Conservation (phyloP, 495 filamentous ascomycete species). For the Monascus purpureus region DNA sequence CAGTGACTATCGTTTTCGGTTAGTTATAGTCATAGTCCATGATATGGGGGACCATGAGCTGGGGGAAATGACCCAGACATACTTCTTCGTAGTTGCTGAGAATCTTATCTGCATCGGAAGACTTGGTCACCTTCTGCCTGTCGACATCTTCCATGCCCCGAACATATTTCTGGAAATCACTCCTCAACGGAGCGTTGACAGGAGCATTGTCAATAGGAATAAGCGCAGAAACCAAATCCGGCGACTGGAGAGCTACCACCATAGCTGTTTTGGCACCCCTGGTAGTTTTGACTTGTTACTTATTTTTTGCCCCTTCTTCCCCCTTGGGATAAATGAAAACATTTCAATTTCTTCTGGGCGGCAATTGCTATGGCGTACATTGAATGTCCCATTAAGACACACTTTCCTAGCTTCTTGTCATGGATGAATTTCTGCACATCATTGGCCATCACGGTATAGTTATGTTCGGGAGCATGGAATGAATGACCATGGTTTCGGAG, state of each 20-base stretch:
- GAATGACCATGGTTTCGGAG: slow-evolving; percentile 91
- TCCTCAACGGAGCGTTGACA: slow-evolving; percentile 56
- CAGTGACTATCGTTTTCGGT: slow-evolving; percentile 34
- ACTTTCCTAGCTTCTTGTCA: slow-evolving; percentile 51
- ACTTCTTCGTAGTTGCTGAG: slow-evolving; percentile 63
- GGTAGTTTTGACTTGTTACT: neutral
- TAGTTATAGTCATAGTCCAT: slow-evolving; percentile 1
- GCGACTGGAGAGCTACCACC: slow-evolving; percentile 62
- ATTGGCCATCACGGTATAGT: slow-evolving; percentile 75
- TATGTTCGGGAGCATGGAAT: slow-evolving; percentile 60
- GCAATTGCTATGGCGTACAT: slow-evolving; percentile 51
- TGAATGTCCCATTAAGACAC: slow-evolving; percentile 82
- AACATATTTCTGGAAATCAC: slow-evolving; percentile 69
- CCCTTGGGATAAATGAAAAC: neutral
- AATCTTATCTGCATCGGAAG: slow-evolving; percentile 69
- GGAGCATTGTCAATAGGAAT: slow-evolving; percentile 91
- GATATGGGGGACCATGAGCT: neutral
- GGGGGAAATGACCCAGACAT: slow-evolving; percentile 3
- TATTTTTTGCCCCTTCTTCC: slow-evolving; percentile 1
- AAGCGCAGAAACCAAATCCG: slow-evolving; percentile 49
- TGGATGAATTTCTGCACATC: slow-evolving; percentile 75
- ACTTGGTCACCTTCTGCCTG: slow-evolving; percentile 38
- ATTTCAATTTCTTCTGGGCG: too few relatives aligned
- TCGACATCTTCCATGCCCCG: slow-evolving; percentile 78
- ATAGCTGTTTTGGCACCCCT: slow-evolving; percentile 95